A percentile compares a stretch with the other conserved stretches of the same genome.
phyloP scores from a whole-genome alignment of 805 yeast genomes.

The Ogataea paraovalis region DNA sequence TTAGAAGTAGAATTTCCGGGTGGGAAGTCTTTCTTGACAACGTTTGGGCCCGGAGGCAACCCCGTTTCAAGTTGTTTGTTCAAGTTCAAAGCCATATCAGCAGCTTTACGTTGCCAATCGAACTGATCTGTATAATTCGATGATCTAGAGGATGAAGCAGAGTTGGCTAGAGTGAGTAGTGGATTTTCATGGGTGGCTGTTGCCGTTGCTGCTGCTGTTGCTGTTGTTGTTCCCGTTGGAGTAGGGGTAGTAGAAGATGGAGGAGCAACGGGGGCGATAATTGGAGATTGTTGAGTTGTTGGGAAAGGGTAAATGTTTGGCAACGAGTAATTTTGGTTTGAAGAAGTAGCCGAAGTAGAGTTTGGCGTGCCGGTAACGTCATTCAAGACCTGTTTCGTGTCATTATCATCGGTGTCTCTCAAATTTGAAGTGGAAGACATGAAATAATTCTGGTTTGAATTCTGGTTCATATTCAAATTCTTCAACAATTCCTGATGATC shows the following conservation, averaged over 20 bases:
- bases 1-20: neutral
- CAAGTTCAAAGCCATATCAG: slow-evolving; percentile 22
- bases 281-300: neutral
- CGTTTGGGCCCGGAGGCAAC: slow-evolving; percentile 1
- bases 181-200: slow-evolving; percentile 21
- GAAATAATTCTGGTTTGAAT: slow-evolving; percentile 3
- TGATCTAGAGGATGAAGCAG: slow-evolving; percentile 10
- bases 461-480: neutral
- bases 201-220: neutral
- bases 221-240: neutral
- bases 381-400: slow-evolving; percentile 9
- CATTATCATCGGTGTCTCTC: slow-evolving; percentile 13
- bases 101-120: slow-evolving; percentile 27
- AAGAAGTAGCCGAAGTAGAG: neutral
- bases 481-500: neutral
- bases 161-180: slow-evolving; percentile 28
- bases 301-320: neutral
- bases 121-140: neutral
- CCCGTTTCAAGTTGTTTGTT: slow-evolving; percentile 1
- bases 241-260: slow-evolving; percentile 3
- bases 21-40: too few relatives aligned
- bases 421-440: slow-evolving; percentile 18
- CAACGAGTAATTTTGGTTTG: neutral
- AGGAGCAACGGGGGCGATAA: neutral
- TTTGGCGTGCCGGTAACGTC: neutral